Conservation (phyloP, 2,329 filamentous ascomycete genomes). For the Myriosclerotinia duriaeana region DNA sequence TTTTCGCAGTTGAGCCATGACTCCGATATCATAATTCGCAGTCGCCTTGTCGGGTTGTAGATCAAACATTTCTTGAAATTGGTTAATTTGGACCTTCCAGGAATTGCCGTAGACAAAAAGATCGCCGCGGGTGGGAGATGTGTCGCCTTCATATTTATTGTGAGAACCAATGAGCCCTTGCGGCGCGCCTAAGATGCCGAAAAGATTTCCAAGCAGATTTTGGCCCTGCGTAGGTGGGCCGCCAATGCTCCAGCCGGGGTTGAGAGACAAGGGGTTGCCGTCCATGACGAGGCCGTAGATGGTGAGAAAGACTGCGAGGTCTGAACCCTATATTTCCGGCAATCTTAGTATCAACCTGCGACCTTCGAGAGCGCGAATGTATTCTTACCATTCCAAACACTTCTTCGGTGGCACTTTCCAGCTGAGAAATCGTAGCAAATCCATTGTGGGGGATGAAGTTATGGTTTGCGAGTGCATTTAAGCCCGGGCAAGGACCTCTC, state of each 20-base stretch:
- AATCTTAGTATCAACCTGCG: conserved; percentile 28
- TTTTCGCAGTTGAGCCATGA: conserved; percentile 46
- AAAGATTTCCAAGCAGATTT: conserved; percentile 33
- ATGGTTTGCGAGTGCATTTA: conserved; percentile 47
- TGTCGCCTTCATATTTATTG: conserved; percentile 54
- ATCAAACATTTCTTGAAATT: conserved; percentile 51
- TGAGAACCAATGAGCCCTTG: conserved; percentile 50
- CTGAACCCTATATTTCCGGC: conserved; percentile 33
- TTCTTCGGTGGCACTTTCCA: conserved; percentile 24
- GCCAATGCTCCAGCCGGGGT: conserved; percentile 13
- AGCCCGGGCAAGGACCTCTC: conserved; percentile 41
- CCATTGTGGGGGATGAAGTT: conserved; percentile 44
- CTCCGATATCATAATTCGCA: conserved; percentile 44
- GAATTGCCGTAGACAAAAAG: conserved; percentile 36
- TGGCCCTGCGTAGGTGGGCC: not conserved
- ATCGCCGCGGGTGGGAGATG: conserved; percentile 52
- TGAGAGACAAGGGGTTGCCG: conserved; percentile 8
- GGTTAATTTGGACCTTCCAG: conserved; percentile 29
- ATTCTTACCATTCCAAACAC: conserved; percentile 46
- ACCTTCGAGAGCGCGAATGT: not conserved
- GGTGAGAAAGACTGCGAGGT: not conserved
- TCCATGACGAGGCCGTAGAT: conserved; percentile 11
- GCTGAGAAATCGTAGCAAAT: conserved; percentile 27
- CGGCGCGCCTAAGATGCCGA: conserved; percentile 41
- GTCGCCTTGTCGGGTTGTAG: conserved; percentile 41